These are phyloP conservation scores for Stygiomarasmius scandens DNA, from an alignment of 1,284 basidiomycete species.

Conservation along the genomic window DNA sequence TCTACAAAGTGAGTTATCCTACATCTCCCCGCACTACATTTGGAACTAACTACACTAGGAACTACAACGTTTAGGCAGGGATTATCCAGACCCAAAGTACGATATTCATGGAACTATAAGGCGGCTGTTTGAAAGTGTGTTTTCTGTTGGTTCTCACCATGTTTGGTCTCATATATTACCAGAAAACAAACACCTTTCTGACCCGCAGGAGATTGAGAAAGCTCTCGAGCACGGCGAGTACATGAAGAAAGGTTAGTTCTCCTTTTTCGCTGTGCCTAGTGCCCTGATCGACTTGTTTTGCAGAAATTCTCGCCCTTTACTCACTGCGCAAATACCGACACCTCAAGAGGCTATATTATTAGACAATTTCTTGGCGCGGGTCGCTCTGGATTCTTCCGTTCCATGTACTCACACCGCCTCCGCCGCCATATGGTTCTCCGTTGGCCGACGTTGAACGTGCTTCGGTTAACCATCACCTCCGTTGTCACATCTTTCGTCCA, in stretches of 20 bases:
- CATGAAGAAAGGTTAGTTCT: conserved; percentile 83
- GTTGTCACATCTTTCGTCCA: background rate
- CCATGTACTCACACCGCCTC: background rate
- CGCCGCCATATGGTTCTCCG: background rate
- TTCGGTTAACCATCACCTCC: background rate
- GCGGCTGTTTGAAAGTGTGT: conserved; percentile 70
- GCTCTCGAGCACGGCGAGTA: conserved; percentile 83
- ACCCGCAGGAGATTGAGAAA: conserved; percentile 76
- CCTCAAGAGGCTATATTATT: conserved; percentile 74
- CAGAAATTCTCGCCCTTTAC: conserved; percentile 87
- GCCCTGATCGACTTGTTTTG: conserved; percentile 1
- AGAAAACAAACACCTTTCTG: conserved; percentile 76
- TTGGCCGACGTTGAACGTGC: background rate
- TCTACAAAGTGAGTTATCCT: conserved; percentile 54
- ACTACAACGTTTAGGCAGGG: conserved; percentile 73
- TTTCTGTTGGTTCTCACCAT: background rate
- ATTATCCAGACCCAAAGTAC: conserved; percentile 81
- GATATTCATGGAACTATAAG: conserved; percentile 74
- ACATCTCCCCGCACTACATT: too few species aligned
- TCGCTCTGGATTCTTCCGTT: background rate
- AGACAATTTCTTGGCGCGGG: background rate
- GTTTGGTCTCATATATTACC: conserved; percentile 9
- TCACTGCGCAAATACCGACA: conserved; percentile 86
- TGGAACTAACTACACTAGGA: conserved; percentile 57
- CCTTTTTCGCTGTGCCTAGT: too few species aligned